Evolutionary conservation across 148 eudicot genomes (phyloP), one percentile per base, ranked within the genome.

Genomic region (Heliosperma pusillum): DNA sequence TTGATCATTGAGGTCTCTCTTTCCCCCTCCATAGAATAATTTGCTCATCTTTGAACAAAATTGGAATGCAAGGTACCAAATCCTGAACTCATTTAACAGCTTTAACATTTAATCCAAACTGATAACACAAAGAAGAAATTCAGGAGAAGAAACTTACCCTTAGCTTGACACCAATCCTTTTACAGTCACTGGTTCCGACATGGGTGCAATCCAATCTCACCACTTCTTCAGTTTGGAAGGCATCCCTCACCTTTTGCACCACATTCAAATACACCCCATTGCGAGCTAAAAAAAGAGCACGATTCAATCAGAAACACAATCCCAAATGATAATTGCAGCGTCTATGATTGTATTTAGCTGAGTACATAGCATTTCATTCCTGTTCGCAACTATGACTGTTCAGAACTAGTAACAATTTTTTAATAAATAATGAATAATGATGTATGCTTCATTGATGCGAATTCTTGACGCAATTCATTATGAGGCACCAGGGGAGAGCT

Each of bases 31-130:
- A 93, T 22, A 93, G 84, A 64, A 93, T 83, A 53, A 93, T 88
- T 79, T 93, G 98, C 74, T 93, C 98, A 70, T 91, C 95, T 79
- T 93, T 93, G 85, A 89, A 88, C 87, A 91, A 82, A 78, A 93
- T 85, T 67, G 98, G 98, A 50, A 89, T 83, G 85, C 98, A 93
- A 58, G 98, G 97, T 67, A 93, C 95, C 80, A 91, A 83, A 79
- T 93, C 98, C 98, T 93, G 86, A 60, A 82, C 69, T 0, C 15
- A 58, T 42, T 20, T n/a, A 4, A 59, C 13, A 40, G 21, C 19
- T 25, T 73, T 16, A 50, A 50, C 55, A 10, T 50, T 4, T 13
- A 50, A 47, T 12, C 55, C 42, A 36, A 36, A 36, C 42, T 36
- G 42, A 36, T 36, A 5, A 36, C 42, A 36, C 42, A 36, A 36